Percentiles rank a stretch among this genome's conserved stretches.
Conservation (phyloP, 2,329 filamentous ascomycete genomes). For the Dactylonectria macrodidyma region DNA sequence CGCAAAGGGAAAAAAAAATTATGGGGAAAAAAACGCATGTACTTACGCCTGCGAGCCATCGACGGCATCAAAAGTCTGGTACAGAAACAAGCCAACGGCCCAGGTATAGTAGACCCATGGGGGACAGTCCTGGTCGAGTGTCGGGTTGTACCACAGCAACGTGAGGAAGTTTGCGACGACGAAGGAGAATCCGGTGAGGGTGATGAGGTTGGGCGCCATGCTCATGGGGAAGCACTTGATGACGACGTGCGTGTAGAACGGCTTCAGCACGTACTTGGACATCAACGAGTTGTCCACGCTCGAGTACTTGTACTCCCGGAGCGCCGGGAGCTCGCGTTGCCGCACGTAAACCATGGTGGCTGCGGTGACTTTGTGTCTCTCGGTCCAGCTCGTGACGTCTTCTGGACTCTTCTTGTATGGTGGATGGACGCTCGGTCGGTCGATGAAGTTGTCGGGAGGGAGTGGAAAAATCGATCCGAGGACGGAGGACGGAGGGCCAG, state of each 20-base stretch:
- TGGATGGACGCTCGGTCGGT: constrained; percentile 2
- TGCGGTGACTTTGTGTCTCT: constrained; percentile 12
- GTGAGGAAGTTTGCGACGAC: constrained; percentile 92
- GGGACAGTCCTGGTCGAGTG: constrained; percentile 92
- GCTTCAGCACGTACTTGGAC: constrained; percentile 95
- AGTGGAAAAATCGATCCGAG: background rate
- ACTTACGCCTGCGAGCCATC: constrained; percentile 93
- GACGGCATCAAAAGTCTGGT: constrained; percentile 98
- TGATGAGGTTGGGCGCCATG: constrained; percentile 94
- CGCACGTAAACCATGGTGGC: constrained; percentile 92
- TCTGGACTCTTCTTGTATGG: constrained; percentile 8
- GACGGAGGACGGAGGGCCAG: background rate
- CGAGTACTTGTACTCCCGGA: constrained; percentile 97
- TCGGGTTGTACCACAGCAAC: constrained; percentile 96
- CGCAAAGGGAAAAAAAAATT: background rate
- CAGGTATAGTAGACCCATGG: constrained; percentile 95
- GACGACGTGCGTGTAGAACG: constrained; percentile 95
- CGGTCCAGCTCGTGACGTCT: background rate
- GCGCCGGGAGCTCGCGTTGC: constrained; percentile 87
- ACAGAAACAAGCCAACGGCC: constrained; percentile 91
- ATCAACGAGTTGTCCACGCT: constrained; percentile 90
- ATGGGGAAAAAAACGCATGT: background rate
- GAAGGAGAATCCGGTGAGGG: constrained; percentile 90
- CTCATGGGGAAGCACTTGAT: constrained; percentile 95
- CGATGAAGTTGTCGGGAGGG: background rate